phyloP scores from a whole-genome alignment of 768 basidiomycete species.

The Multifurca ochricompacta region DNA sequence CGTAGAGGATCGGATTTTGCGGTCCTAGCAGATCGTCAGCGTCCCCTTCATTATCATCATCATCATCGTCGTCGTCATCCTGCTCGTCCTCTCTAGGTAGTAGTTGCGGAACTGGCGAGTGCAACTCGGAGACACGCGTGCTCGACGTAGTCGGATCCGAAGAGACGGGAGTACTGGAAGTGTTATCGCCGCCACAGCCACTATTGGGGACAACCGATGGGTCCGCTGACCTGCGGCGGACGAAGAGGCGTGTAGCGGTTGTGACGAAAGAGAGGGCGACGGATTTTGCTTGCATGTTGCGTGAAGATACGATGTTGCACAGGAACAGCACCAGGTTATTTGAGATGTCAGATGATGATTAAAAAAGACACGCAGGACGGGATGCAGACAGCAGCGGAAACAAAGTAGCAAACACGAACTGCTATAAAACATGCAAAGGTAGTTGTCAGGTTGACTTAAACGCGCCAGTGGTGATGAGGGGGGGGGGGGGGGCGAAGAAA shows the following conservation, averaged over 20 bases:
- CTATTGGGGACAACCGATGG: neutral
- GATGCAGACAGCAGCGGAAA: neutral
- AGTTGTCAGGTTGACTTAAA: neutral
- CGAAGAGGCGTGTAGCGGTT: neutral
- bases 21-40: neutral
- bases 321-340: conserved; percentile 3
- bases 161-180: neutral
- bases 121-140: neutral
- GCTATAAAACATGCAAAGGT: no score
- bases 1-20: neutral
- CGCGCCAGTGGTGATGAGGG: no score
- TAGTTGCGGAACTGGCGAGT: neutral
- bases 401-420: neutral
- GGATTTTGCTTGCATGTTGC: neutral
- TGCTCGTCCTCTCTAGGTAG: no score
- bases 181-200: neutral
- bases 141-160: neutral
- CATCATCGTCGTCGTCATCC: no score
- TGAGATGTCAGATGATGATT: neutral
- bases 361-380: neutral
- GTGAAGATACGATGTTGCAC: neutral
- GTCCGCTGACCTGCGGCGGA: neutral
- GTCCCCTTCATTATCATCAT: no score
- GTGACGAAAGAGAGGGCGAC: neutral
- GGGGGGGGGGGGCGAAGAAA: no score